These are phyloP conservation scores for Solanum dulcamara DNA, from an alignment of 257 asterid species.

Conservation along the genomic window DNA sequence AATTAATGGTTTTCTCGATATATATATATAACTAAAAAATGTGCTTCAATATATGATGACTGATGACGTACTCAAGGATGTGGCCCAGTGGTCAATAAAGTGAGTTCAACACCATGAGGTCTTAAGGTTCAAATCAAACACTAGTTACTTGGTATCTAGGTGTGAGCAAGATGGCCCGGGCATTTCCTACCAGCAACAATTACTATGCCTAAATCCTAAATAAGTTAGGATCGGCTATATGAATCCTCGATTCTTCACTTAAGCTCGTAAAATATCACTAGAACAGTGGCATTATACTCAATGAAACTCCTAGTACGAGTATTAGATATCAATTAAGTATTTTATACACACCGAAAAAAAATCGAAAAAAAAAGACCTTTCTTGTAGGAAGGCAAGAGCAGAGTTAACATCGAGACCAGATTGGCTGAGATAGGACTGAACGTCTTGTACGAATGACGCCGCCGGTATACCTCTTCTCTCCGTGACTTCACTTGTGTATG, in stretches of 20 bases:
- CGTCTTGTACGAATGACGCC: slow-evolving; percentile 86
- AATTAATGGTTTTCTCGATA: too few relatives aligned
- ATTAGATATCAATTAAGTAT: neutral
- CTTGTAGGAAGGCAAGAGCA: slow-evolving; percentile 80
- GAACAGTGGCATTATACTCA: neutral
- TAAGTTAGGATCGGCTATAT: neutral
- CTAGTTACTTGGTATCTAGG: neutral
- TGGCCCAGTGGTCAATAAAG: neutral
- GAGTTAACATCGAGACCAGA: slow-evolving; percentile 71
- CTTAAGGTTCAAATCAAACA: neutral
- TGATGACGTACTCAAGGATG: neutral
- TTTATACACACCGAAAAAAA: too few relatives aligned
- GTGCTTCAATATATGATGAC: neutral
- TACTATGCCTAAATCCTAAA: neutral
- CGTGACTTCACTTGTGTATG: slow-evolving; percentile 7
- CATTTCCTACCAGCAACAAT: neutral
- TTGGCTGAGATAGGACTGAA: slow-evolving; percentile 65
- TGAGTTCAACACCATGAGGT: neutral
- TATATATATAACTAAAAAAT: neutral
- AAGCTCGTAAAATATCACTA: neutral
- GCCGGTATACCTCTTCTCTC: slow-evolving; percentile 95
- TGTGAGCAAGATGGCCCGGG: neutral
- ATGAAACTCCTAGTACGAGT: neutral
- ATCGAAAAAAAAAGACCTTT: slow-evolving; percentile 39
- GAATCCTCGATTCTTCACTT: neutral